A percentile compares a stretch with the other conserved stretches of the same genome.
Evolutionary conservation across 2,329 filamentous ascomycete genomes (phyloP).

Genomic region (Samsoniella hepiali): DNA sequence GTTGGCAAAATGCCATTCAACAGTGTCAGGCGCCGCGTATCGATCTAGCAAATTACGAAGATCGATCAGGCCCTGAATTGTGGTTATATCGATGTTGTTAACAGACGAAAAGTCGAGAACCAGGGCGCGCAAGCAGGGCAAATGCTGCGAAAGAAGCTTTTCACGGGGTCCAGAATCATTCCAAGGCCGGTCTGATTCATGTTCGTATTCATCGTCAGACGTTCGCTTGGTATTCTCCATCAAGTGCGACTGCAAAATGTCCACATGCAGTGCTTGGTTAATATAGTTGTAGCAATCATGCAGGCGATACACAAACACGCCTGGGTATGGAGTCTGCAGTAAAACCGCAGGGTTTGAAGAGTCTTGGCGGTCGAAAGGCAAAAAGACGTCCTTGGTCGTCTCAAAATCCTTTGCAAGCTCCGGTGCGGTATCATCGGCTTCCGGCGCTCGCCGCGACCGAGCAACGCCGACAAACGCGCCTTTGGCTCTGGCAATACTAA

Average conservation of each 20-base stretch:
- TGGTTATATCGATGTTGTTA: slow-evolving; percentile 56
- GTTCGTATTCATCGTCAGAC: slow-evolving; percentile 35
- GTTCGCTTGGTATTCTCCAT: slow-evolving; percentile 40
- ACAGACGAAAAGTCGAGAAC: slow-evolving; percentile 58
- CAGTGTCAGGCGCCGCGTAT: slow-evolving; percentile 45
- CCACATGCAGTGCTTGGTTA: slow-evolving; percentile 48
- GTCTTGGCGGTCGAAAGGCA: slow-evolving; percentile 41
- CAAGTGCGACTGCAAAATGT: slow-evolving; percentile 39
- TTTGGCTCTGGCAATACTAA: slow-evolving; percentile 44
- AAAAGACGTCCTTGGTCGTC: slow-evolving; percentile 27
- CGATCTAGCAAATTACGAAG: slow-evolving; percentile 52
- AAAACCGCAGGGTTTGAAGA: slow-evolving; percentile 44
- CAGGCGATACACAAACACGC: slow-evolving; percentile 52
- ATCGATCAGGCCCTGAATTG: slow-evolving; percentile 55
- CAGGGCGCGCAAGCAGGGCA: slow-evolving; percentile 50
- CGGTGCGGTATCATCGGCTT: neutral
- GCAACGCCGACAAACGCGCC: slow-evolving; percentile 46
- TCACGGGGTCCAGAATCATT: slow-evolving; percentile 46
- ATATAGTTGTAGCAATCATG: slow-evolving; percentile 51
- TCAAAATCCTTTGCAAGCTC: neutral
- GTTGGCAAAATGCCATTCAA: slow-evolving; percentile 54
- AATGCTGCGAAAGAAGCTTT: slow-evolving; percentile 26
- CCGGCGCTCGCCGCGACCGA: slow-evolving; percentile 22
- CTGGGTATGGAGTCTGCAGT: slow-evolving; percentile 43
- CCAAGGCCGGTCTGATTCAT: slow-evolving; percentile 49